These are phyloP conservation scores for Rubia tinctorum DNA, from an alignment of 305 asterid species.

Conservation along the genomic window DNA sequence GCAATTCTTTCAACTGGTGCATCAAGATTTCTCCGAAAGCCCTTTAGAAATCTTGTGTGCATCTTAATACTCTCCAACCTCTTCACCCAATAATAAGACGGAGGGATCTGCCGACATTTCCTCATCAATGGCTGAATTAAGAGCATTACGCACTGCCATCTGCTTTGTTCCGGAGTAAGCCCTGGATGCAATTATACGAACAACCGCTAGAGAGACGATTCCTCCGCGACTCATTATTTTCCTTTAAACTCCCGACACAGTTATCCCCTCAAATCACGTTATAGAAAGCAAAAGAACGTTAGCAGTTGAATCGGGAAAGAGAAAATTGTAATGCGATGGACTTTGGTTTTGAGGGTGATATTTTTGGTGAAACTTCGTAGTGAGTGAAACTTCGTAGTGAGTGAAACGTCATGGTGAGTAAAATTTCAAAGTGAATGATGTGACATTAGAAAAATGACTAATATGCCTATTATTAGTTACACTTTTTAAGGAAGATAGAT, in stretches of 20 bases:
- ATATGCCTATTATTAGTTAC: too few species aligned
- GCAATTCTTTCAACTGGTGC: slow-evolving; percentile 92
- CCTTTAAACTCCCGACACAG: slow-evolving; percentile 29
- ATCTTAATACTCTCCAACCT: slow-evolving; percentile 35
- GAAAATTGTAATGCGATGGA: not conserved
- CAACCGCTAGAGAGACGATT: slow-evolving; percentile 23
- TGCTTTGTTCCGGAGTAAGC: slow-evolving; percentile 31
- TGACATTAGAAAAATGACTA: too few species aligned
- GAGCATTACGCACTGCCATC: slow-evolving; percentile 94
- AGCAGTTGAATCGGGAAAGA: not conserved
- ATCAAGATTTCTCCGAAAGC: slow-evolving; percentile 46
- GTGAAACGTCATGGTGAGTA: too few species aligned
- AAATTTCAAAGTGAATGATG: too few species aligned
- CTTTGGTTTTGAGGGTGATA: not conserved
- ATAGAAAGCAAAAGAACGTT: not conserved
- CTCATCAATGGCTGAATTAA: slow-evolving; percentile 91
- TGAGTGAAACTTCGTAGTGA: too few species aligned
- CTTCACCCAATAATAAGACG: slow-evolving; percentile 94
- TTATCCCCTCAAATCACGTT: slow-evolving; percentile 3
- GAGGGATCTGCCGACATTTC: slow-evolving; percentile 96
- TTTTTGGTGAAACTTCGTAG: too few species aligned
- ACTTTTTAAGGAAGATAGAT: too few species aligned
- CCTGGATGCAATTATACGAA: slow-evolving; percentile 32
- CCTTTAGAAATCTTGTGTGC: too few species aligned
- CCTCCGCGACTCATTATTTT: slow-evolving; percentile 23